These are phyloP conservation scores for Tetraselmis chui DNA, from an alignment of 139 green algal genomes.

Conservation along the genomic window DNA sequence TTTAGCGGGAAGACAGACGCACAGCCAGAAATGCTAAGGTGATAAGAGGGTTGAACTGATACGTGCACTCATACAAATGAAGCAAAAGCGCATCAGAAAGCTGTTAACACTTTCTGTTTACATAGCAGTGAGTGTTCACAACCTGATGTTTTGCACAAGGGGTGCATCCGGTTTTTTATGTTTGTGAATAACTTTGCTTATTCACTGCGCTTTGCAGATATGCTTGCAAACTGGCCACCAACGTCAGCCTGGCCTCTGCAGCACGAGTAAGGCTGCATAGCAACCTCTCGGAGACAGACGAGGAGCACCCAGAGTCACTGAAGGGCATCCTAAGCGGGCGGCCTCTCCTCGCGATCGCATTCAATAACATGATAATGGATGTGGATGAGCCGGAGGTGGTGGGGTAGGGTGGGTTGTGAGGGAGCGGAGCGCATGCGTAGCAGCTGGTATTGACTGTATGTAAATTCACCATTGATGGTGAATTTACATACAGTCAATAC, in stretches of 20 bases:
- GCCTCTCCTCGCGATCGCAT: neutral
- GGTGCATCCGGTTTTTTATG: no score
- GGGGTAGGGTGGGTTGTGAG: neutral
- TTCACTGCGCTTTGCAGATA: neutral
- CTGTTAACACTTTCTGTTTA: no score
- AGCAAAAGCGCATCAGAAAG: no score
- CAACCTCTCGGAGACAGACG: neutral
- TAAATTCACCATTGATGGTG: neutral
- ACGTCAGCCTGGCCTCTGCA: neutral
- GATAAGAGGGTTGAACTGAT: no score
- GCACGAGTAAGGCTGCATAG: neutral
- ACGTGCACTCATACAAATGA: no score
- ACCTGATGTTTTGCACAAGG: no score
- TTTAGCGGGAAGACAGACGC: conserved; percentile 42
- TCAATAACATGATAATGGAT: neutral
- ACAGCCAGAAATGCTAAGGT: neutral
- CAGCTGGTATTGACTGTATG: neutral
- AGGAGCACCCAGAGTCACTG: neutral
- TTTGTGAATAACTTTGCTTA: no score
- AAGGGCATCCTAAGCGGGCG: neutral
- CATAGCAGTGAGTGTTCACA: no score
- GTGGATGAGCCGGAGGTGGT: neutral
- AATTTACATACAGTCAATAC: neutral
- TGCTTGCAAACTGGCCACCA: neutral
- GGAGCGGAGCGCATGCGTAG: neutral